Conservation (phyloP, 495 filamentous ascomycete species). For the Aspergillus homomorphus region DNA sequence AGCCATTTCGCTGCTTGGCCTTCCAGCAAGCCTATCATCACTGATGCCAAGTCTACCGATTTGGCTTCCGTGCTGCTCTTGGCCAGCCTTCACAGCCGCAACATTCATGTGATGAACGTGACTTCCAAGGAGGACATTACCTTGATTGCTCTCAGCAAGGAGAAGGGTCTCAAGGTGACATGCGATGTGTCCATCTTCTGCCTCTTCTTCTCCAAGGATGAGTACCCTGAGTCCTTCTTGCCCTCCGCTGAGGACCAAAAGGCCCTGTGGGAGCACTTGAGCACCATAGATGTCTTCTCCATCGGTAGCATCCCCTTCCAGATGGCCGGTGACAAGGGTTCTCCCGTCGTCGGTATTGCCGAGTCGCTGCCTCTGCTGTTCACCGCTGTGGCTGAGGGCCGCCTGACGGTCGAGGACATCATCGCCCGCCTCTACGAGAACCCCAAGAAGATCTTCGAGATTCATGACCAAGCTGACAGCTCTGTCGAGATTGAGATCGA, state of each 20-base stretch:
- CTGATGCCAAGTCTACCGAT: slow-evolving; percentile 80
- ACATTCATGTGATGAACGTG: slow-evolving; percentile 80
- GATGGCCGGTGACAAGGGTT: slow-evolving; percentile 60
- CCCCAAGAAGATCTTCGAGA: slow-evolving; percentile 80
- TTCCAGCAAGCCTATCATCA: slow-evolving; percentile 76
- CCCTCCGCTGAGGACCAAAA: slow-evolving; percentile 70
- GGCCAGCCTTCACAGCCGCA: slow-evolving; percentile 78
- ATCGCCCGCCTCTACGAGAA: slow-evolving; percentile 71
- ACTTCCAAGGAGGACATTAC: slow-evolving; percentile 80
- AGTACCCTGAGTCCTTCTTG: slow-evolving; percentile 67
- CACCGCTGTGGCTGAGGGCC: slow-evolving; percentile 74
- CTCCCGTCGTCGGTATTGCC: slow-evolving; percentile 63
- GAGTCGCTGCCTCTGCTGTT: slow-evolving; percentile 76
- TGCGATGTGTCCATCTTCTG: slow-evolving; percentile 81
- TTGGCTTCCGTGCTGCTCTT: slow-evolving; percentile 76
- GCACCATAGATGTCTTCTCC: slow-evolving; percentile 79
- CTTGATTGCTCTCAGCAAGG: slow-evolving; percentile 75
- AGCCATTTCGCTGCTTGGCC: slow-evolving; percentile 82
- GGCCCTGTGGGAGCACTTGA: slow-evolving; percentile 75
- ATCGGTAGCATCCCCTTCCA: slow-evolving; percentile 81
- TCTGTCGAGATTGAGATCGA: slow-evolving; percentile 74
- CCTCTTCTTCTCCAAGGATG: slow-evolving; percentile 74
- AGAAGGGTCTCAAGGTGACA: slow-evolving; percentile 78
- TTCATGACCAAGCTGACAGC: slow-evolving; percentile 76
- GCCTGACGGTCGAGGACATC: slow-evolving; percentile 71